Percentiles rank a stretch among this genome's conserved stretches.
phyloP scores from a whole-genome alignment of 371 early-diverging fungal species.

The Cladochytrium tenue region DNA sequence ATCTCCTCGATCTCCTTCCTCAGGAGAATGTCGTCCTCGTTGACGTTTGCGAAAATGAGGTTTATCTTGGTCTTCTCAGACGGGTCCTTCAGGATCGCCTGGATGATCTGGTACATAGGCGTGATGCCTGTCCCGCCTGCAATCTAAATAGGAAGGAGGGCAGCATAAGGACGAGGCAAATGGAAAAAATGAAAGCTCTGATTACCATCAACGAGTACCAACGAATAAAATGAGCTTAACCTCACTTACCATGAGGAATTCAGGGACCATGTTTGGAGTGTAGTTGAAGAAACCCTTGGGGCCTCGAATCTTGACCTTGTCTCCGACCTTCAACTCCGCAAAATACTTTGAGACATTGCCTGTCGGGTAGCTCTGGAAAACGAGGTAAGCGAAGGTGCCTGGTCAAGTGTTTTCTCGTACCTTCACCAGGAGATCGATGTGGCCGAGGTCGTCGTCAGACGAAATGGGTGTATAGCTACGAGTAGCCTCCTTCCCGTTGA shows the following conservation, averaged over 20 bases:
- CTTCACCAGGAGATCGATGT: conserved; percentile 92
- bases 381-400: neutral
- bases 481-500: conserved; percentile 81
- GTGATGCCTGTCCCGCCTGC: conserved; percentile 69
- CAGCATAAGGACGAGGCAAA: neutral
- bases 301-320: conserved; percentile 79
- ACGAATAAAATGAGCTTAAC: too few species aligned
- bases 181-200: neutral
- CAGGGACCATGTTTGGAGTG: conserved; percentile 75
- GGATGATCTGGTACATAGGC: conserved; percentile 84
- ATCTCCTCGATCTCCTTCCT: conserved; percentile 80
- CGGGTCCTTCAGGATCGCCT: conserved; percentile 79
- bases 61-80: conserved; percentile 78
- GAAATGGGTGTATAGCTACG: conserved; percentile 94
- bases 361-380: conserved; percentile 72
- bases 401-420: conserved; percentile 42
- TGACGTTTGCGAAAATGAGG: conserved; percentile 90
- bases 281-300: conserved; percentile 92
- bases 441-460: conserved; percentile 78
- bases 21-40: conserved; percentile 85
- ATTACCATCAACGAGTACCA: too few species aligned
- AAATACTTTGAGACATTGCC: conserved; percentile 85
- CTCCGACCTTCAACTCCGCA: conserved; percentile 74
- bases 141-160: conserved; percentile 25
- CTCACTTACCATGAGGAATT: conserved; percentile 87